phyloP scores from a whole-genome alignment of 768 basidiomycete genomes.

The Tylopilus sp. region DNA sequence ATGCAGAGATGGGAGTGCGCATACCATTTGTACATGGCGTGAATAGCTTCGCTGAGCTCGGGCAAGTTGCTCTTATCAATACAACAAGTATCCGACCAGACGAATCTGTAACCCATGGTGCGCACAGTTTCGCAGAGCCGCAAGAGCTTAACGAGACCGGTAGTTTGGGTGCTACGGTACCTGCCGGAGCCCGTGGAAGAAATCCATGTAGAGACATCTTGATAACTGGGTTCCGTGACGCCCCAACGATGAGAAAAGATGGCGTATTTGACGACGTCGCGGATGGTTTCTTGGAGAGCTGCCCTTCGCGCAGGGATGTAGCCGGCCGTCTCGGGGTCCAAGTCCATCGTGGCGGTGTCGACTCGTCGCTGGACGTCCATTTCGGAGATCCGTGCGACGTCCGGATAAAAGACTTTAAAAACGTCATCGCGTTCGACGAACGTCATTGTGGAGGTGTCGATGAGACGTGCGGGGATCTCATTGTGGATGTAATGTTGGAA shows the following conservation, averaged over 20 bases:
- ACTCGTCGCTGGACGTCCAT: slow-evolving; percentile 11
- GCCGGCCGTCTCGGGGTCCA: slow-evolving; percentile 9
- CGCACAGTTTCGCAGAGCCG: slow-evolving; percentile 22
- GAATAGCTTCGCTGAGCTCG: slow-evolving; percentile 31
- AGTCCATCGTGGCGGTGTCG: background rate
- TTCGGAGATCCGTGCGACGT: slow-evolving; percentile 18
- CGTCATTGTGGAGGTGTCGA: slow-evolving; percentile 19
- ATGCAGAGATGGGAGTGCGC: slow-evolving; percentile 28
- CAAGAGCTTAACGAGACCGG: slow-evolving; percentile 16
- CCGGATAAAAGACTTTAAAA: slow-evolving; percentile 15
- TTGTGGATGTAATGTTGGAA: slow-evolving; percentile 24
- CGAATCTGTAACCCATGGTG: slow-evolving; percentile 14
- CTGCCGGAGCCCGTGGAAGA: background rate
- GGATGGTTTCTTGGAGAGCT: slow-evolving; percentile 17
- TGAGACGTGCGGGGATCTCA: slow-evolving; percentile 25
- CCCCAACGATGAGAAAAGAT: slow-evolving; percentile 28
- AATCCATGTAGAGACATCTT: slow-evolving; percentile 6
- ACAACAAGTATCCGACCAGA: slow-evolving; percentile 33
- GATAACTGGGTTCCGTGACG: slow-evolving; percentile 20
- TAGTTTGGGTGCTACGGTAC: background rate
- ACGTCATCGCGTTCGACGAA: slow-evolving; percentile 23
- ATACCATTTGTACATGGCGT: slow-evolving; percentile 34
- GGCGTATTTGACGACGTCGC: slow-evolving; percentile 19
- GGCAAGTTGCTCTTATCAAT: slow-evolving; percentile 24
- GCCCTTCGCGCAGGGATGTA: slow-evolving; percentile 12